A percentile compares a stretch with the other conserved stretches of the same genome.
Conservation (phyloP, 2,329 filamentous ascomycete genomes). For the Aspergillus niger region DNA sequence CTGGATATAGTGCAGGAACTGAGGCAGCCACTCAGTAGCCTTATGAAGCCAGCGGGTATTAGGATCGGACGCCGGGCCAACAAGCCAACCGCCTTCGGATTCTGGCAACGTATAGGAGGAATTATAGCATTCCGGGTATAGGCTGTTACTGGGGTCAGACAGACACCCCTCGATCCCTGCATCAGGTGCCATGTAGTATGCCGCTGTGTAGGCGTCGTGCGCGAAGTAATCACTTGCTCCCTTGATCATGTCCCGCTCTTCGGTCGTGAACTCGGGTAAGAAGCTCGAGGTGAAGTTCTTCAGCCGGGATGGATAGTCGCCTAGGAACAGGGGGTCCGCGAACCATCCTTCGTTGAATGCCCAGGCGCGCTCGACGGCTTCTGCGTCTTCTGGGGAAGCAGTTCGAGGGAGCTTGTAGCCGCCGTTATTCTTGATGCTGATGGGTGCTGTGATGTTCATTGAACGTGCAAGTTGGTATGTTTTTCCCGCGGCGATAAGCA, state of each 20-base stretch:
- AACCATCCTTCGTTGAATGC: slow-evolving; percentile 7
- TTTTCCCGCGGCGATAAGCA: not conserved
- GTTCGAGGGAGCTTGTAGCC: slow-evolving; percentile 3
- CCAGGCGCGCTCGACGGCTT: slow-evolving; percentile 3
- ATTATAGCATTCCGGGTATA: slow-evolving; percentile 1
- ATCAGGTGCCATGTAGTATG: slow-evolving; percentile 3
- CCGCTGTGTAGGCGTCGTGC: slow-evolving; percentile 1
- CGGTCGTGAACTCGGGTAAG: not conserved
- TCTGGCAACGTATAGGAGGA: not conserved
- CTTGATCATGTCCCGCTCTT: not conserved
- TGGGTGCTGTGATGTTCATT: not conserved
- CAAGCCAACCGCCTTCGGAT: slow-evolving; percentile 1
- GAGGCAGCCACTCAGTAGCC: not conserved
- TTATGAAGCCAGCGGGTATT: not conserved
- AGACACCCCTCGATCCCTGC: not conserved
- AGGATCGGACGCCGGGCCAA: slow-evolving; percentile 1
- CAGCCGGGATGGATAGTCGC: not conserved
- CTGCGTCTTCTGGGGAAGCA: not conserved
- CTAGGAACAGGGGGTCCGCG: not conserved
- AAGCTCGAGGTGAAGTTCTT: not conserved
- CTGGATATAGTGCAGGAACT: not conserved
- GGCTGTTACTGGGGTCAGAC: not conserved
- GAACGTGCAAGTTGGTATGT: slow-evolving; percentile 2
- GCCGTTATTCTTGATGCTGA: slow-evolving; percentile 4
- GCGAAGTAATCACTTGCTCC: slow-evolving; percentile 4